Evolutionary conservation across 768 basidiomycete species (phyloP).

Genomic region (Tephrocybe sp.): DNA sequence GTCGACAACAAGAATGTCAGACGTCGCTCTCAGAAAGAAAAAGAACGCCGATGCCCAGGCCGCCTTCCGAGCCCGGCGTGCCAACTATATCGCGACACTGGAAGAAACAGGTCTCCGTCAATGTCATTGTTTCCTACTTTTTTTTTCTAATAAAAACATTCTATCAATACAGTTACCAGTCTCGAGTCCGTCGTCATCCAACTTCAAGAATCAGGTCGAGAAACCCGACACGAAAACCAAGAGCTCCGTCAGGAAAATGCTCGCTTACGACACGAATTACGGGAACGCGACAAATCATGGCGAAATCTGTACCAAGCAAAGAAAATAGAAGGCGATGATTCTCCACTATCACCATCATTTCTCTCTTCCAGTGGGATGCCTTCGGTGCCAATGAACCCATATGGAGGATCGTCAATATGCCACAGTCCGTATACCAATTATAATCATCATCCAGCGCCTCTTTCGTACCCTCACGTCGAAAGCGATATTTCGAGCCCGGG

Average conservation of each 20-base stretch:
- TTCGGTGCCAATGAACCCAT: slow-evolving; percentile 32
- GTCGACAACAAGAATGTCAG: slow-evolving; percentile 47
- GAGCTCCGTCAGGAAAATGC: slow-evolving; percentile 65
- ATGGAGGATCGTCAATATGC: slow-evolving; percentile 34
- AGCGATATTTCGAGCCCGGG: slow-evolving; percentile 24
- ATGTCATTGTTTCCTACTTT: slow-evolving; percentile 11
- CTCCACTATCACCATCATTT: slow-evolving; percentile 48
- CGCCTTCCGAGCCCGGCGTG: slow-evolving; percentile 76
- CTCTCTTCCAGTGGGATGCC: slow-evolving; percentile 32
- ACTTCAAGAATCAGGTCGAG: slow-evolving; percentile 77
- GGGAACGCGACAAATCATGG: slow-evolving; percentile 76
- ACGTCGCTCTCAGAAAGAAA: slow-evolving; percentile 76
- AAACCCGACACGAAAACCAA: slow-evolving; percentile 57
- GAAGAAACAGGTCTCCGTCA: slow-evolving; percentile 70
- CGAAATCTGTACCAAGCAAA: slow-evolving; percentile 63
- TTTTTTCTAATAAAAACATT: slow-evolving; percentile 16
- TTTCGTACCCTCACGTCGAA: slow-evolving; percentile 29
- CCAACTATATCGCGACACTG: slow-evolving; percentile 84
- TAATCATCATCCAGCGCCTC: slow-evolving; percentile 46
- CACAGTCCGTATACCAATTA: slow-evolving; percentile 47
- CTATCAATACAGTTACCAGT: slow-evolving; percentile 71
- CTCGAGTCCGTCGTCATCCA: slow-evolving; percentile 82
- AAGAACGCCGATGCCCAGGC: slow-evolving; percentile 91
- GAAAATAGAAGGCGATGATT: slow-evolving; percentile 52
- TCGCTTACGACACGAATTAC: slow-evolving; percentile 59